These are phyloP conservation scores for Solanum corneliomulleri DNA, from an alignment of 257 asterid genomes.

Conservation along the genomic window DNA sequence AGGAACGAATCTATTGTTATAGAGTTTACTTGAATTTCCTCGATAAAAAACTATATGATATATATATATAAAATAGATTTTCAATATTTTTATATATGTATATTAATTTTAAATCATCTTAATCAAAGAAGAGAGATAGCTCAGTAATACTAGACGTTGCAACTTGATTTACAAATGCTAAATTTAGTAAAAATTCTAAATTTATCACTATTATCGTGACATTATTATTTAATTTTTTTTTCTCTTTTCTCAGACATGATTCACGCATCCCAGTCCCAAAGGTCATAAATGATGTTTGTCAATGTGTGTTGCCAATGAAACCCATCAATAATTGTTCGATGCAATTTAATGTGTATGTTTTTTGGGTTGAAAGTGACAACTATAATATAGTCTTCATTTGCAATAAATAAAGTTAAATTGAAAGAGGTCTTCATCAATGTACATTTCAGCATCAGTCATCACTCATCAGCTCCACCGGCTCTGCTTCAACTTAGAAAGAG, in stretches of 20 bases:
- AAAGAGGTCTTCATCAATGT: not conserved
- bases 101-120: too few species aligned
- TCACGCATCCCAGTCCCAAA: not conserved
- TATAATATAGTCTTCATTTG: not conserved
- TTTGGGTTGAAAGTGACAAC: not conserved
- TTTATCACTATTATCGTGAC: not conserved
- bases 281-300: not conserved
- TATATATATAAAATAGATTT: too few species aligned
- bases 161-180: too few species aligned
- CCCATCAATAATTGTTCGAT: not conserved
- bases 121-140: too few species aligned
- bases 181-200: too few species aligned
- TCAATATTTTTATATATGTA: too few species aligned
- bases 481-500: not conserved
- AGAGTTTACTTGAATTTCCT: too few species aligned
- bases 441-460: not conserved
- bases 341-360: not conserved
- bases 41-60: too few species aligned
- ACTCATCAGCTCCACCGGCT: not conserved
- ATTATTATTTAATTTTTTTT: not conserved
- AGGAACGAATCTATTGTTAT: rapidly evolving
- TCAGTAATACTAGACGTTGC: too few species aligned
- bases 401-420: not conserved
- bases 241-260: not conserved
- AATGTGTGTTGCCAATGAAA: not conserved